Percentiles rank a stretch among this genome's conserved stretches.
phyloP scores from a whole-genome alignment of 2,329 filamentous ascomycete species.

The Penicillium carneum region DNA sequence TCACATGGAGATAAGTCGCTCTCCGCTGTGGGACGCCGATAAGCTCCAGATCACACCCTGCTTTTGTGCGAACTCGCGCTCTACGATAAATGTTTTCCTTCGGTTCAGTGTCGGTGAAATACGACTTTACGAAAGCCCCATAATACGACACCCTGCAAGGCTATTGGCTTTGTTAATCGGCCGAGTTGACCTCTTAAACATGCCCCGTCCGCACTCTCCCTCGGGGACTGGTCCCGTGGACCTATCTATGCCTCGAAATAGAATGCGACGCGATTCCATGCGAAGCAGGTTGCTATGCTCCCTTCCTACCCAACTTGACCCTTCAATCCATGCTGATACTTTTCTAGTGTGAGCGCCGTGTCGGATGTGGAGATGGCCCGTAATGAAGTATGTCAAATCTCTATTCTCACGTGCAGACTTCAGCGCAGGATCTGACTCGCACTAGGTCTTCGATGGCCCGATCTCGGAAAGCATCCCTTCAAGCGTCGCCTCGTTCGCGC shows the following conservation, averaged over 20 bases:
- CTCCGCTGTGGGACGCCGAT: conserved; percentile 23
- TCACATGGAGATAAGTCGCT: conserved; percentile 22
- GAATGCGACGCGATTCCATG: conserved; percentile 47
- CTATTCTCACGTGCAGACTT: conserved; percentile 3
- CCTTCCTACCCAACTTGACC: too few relatives aligned
- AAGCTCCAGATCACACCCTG: conserved; percentile 17
- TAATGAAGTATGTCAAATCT: conserved; percentile 72
- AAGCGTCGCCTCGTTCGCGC: conserved; percentile 88
- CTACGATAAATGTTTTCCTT: background rate
- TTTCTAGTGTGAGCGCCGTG: conserved; percentile 72
- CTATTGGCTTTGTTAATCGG: background rate
- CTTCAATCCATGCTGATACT: conserved; percentile 27
- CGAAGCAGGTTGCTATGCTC: conserved; percentile 47
- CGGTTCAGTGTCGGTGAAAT: conserved; percentile 5
- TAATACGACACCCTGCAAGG: background rate
- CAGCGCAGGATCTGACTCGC: conserved; percentile 10
- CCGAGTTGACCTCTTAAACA: conserved; percentile 25
- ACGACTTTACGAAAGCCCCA: background rate
- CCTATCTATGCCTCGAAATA: conserved; percentile 32
- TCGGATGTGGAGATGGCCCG: conserved; percentile 99
- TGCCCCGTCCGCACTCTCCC: conserved; percentile 40
- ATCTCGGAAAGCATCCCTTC: conserved; percentile 95
- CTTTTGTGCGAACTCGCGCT: conserved; percentile 5
- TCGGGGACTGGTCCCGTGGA: conserved; percentile 35
- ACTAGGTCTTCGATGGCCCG: conserved; percentile 81